These are phyloP conservation scores for Rosa lucieae DNA, from an alignment of 306 rosid genomes.

Conservation along the genomic window DNA sequence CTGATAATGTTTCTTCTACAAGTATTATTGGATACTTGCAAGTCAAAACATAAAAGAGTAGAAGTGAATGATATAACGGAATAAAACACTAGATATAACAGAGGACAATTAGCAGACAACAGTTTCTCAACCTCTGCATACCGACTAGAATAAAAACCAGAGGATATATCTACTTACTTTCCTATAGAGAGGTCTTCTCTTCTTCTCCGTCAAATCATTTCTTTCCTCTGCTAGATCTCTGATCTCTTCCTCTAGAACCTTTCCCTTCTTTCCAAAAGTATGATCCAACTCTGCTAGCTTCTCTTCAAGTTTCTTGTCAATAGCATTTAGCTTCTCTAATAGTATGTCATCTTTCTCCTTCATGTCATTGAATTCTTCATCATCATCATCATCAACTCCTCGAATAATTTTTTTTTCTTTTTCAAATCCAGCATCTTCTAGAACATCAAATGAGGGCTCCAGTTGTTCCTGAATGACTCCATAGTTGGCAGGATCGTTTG, in stretches of 20 bases:
- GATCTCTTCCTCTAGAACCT: slow-evolving; percentile 85
- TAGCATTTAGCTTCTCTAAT: slow-evolving; percentile 72
- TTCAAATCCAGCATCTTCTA: slow-evolving; percentile 53
- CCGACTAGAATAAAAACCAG: neutral
- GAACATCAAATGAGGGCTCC: slow-evolving; percentile 44
- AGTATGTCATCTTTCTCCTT: slow-evolving; percentile 80
- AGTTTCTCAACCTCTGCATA: neutral
- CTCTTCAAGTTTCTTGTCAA: slow-evolving; percentile 83
- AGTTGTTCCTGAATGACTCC: slow-evolving; percentile 61
- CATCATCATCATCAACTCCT: slow-evolving; percentile 49
- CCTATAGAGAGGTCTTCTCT: slow-evolving; percentile 78
- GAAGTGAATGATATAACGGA: too few relatives aligned
- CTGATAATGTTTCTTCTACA: neutral
- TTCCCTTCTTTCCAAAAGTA: slow-evolving; percentile 93
- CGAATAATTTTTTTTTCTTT: slow-evolving; percentile 40
- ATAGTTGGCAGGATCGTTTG: slow-evolving; percentile 78
- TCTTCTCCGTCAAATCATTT: slow-evolving; percentile 80
- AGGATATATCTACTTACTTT: slow-evolving; percentile 47
- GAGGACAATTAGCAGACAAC: neutral
- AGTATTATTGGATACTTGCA: neutral
- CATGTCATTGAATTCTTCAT: slow-evolving; percentile 82
- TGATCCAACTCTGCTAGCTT: slow-evolving; percentile 82
- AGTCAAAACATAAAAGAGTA: neutral
- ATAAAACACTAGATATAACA: neutral
- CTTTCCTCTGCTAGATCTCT: slow-evolving; percentile 97